These are phyloP conservation scores for Allantophomopsis cytisporea DNA, from an alignment of 2,329 filamentous ascomycete species.

Conservation along the genomic window DNA sequence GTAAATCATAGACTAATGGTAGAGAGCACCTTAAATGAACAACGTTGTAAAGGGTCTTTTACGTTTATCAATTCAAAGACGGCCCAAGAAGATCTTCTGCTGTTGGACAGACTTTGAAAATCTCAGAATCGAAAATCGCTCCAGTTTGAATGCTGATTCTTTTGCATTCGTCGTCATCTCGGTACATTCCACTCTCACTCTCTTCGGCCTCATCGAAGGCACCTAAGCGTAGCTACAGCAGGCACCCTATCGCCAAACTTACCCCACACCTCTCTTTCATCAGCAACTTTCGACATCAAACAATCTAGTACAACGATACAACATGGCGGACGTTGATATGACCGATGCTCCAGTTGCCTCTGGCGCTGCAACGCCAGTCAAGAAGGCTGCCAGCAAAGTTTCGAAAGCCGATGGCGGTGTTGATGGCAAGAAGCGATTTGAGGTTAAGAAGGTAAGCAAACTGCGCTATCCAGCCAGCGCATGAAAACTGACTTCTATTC, in stretches of 20 bases:
- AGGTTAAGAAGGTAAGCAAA: slow-evolving; percentile 82
- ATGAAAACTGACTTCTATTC: slow-evolving; percentile 2
- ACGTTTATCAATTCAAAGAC: too few species aligned
- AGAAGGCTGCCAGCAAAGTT: slow-evolving; percentile 31
- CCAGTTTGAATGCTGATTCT: too few species aligned
- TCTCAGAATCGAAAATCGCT: too few species aligned
- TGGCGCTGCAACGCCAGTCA: slow-evolving; percentile 36
- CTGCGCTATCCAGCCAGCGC: neutral
- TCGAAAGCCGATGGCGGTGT: slow-evolving; percentile 33
- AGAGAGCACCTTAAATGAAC: too few species aligned
- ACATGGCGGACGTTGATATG: slow-evolving; percentile 96
- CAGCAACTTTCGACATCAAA: neutral
- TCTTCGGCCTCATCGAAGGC: too few species aligned
- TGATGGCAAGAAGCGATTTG: slow-evolving; percentile 86
- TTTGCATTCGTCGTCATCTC: too few species aligned
- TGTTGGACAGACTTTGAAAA: too few species aligned
- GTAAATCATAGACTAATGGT: too few species aligned
- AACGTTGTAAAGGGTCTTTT: too few species aligned
- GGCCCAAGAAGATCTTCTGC: too few species aligned
- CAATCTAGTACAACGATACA: slow-evolving; percentile 5
- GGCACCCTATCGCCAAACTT: slow-evolving; percentile 7
- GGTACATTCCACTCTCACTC: too few species aligned
- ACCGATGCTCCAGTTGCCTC: slow-evolving; percentile 57
- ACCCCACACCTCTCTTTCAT: slow-evolving; percentile 1
- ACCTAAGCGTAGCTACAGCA: too few species aligned